Conservation (phyloP, 495 filamentous ascomycete genomes). For the Aspergillus sclerotioniger region DNA sequence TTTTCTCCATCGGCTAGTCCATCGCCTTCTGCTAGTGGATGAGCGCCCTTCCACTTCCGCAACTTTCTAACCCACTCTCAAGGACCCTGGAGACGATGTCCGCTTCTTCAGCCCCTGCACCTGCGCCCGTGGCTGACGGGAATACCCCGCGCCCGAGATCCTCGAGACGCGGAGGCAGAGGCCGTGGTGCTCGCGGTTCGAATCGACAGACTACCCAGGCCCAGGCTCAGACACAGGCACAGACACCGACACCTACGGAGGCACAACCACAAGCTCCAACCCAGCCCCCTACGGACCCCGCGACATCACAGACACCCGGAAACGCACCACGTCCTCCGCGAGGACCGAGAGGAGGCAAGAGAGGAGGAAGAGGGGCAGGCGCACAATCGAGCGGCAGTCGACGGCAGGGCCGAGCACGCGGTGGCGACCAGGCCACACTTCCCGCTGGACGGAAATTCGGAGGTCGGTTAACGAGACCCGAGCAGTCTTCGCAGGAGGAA, state of each 20-base stretch:
- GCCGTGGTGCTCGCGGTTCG: slow-evolving; percentile 30
- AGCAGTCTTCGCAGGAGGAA: slow-evolving; percentile 22
- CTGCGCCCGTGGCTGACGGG: slow-evolving; percentile 15
- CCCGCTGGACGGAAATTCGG: slow-evolving; percentile 47
- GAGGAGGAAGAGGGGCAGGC: slow-evolving; percentile 34
- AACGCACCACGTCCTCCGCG: slow-evolving; percentile 26
- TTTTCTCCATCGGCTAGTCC: neutral
- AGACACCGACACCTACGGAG: slow-evolving; percentile 7
- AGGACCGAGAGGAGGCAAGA: slow-evolving; percentile 40
- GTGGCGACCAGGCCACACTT: slow-evolving; percentile 19
- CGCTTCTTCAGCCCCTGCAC: slow-evolving; percentile 10
- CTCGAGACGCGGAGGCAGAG: slow-evolving; percentile 33
- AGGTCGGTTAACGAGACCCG: slow-evolving; percentile 46
- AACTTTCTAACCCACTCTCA: slow-evolving; percentile 2
- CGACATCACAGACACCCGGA: slow-evolving; percentile 10
- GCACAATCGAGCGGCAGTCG: slow-evolving; percentile 23
- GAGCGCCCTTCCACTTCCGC: slow-evolving; percentile 9
- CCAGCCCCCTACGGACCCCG: slow-evolving; percentile 8
- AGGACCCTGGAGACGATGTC: slow-evolving; percentile 24
- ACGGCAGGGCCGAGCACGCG: slow-evolving; percentile 25
- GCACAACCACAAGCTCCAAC: slow-evolving; percentile 9
- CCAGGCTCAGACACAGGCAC: slow-evolving; percentile 13
- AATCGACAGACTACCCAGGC: slow-evolving; percentile 20
- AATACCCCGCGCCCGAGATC: slow-evolving; percentile 29
- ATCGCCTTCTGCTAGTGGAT: slow-evolving; percentile 14